A percentile compares a stretch with the other conserved stretches of the same genome.
phyloP scores from a whole-genome alignment of 1,284 basidiomycete species.

The Trichosporon sp. region DNA sequence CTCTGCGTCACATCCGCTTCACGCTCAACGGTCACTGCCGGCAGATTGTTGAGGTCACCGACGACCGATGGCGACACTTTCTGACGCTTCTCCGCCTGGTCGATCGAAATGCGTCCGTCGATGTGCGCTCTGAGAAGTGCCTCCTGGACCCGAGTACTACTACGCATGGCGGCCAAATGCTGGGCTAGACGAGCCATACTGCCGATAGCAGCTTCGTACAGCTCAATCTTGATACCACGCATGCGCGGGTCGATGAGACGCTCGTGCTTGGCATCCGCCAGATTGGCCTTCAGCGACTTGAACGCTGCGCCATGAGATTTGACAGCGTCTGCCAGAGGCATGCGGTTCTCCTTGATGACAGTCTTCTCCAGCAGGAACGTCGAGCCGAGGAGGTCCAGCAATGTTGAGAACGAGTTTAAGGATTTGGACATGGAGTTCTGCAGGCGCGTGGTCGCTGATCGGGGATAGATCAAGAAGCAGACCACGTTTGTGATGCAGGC shows the following conservation, averaged over 20 bases:
- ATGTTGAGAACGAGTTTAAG: constrained; percentile 77
- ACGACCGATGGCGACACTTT: constrained; percentile 21
- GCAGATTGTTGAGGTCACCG: constrained; percentile 53
- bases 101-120: constrained; percentile 56
- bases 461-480: constrained; percentile 75
- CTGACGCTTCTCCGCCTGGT: constrained; percentile 18
- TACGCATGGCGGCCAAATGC: constrained; percentile 78
- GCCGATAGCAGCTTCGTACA: constrained; percentile 78
- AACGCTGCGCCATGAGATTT: constrained; percentile 80
- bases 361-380: constrained; percentile 71
- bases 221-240: constrained; percentile 53
- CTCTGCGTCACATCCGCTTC: constrained; percentile 60
- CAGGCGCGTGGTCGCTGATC: constrained; percentile 76
- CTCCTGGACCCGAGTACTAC: constrained; percentile 74
- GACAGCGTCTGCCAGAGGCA: constrained; percentile 67
- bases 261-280: constrained; percentile 79
- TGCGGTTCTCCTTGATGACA: constrained; percentile 35
- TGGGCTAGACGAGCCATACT: constrained; percentile 82
- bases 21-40: constrained; percentile 17
- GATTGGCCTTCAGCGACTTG: constrained; percentile 73
- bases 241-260: constrained; percentile 57
- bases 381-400: constrained; percentile 71
- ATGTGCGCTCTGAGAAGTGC: constrained; percentile 66
- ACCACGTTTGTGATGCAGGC: constrained; percentile 72
- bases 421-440: constrained; percentile 76